phyloP scores from a whole-genome alignment of 192 early-diverging fungal genomes.

The Podila epigama region DNA sequence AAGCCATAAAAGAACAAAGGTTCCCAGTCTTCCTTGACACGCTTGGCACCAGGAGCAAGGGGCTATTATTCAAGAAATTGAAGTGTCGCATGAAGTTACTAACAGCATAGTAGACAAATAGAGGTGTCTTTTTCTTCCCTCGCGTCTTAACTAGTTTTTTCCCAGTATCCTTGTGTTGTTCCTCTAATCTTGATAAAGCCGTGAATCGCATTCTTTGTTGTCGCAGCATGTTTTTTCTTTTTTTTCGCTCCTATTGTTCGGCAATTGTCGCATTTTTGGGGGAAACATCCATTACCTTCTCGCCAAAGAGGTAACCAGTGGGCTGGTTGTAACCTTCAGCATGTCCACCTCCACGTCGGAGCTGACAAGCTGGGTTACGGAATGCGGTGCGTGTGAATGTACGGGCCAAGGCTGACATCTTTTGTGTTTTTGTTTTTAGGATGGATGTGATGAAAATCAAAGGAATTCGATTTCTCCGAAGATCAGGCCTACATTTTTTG shows the following conservation, averaged over 20 bases:
- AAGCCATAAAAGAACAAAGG: constrained; percentile 67
- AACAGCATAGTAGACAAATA: too few relatives aligned
- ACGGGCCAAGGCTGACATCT: constrained; percentile 52
- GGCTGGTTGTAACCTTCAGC: constrained; percentile 73
- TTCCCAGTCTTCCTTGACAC: constrained; percentile 82
- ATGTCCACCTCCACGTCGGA: constrained; percentile 65
- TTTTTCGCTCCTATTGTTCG: too few relatives aligned
- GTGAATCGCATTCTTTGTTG: too few relatives aligned
- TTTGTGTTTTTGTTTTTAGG: background rate
- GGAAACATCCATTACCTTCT: constrained; percentile 71
- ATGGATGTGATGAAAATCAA: background rate
- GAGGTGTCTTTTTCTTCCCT: too few relatives aligned
- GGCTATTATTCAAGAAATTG: too few relatives aligned
- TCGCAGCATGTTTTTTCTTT: too few relatives aligned
- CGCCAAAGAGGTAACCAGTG: constrained; percentile 76
- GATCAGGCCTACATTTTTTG: background rate
- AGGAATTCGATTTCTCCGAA: background rate
- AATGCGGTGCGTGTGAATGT: constrained; percentile 55
- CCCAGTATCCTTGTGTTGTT: too few relatives aligned
- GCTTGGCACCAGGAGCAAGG: constrained; percentile 65
- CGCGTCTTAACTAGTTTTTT: too few relatives aligned
- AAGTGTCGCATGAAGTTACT: too few relatives aligned
- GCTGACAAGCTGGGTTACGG: constrained; percentile 39
- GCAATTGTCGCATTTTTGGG: too few relatives aligned
- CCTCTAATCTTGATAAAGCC: too few relatives aligned